phyloP scores from a whole-genome alignment of 2,329 filamentous ascomycete species.

The Fusarium annulatum region DNA sequence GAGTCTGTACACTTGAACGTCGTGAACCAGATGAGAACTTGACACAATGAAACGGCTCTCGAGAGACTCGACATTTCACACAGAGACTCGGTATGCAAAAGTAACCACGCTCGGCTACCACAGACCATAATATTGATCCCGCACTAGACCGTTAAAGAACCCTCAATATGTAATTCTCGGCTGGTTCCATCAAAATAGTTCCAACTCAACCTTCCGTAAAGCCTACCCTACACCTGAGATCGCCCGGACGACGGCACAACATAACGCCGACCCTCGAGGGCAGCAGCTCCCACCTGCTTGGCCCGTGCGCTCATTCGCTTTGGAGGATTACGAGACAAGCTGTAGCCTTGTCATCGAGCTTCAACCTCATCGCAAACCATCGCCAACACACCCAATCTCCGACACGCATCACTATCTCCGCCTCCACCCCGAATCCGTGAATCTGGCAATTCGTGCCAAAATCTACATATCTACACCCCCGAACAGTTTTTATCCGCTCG shows the following conservation, averaged over 20 bases:
- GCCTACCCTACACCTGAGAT: slow-evolving; percentile 28
- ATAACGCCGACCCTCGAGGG: slow-evolving; percentile 26
- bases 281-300: slow-evolving; percentile 31
- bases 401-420: slow-evolving; percentile 25
- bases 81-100: background rate
- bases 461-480: background rate
- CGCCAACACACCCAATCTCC: slow-evolving; percentile 26
- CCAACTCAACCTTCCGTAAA: background rate
- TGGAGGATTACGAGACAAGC: slow-evolving; percentile 50
- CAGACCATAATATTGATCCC: background rate
- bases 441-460: background rate
- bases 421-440: slow-evolving; percentile 7
- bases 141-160: background rate
- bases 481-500: slow-evolving; percentile 12
- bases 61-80: background rate
- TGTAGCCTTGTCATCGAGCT: slow-evolving; percentile 51
- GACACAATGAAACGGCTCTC: background rate
- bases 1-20: background rate
- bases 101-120: background rate
- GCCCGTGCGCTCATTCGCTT: slow-evolving; percentile 37
- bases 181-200: background rate
- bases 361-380: slow-evolving; percentile 46
- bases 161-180: background rate
- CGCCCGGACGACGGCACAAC: slow-evolving; percentile 35
- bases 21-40: background rate